These are phyloP conservation scores for Lupinus albus DNA, from an alignment of 306 rosid genomes.

Conservation along the genomic window DNA sequence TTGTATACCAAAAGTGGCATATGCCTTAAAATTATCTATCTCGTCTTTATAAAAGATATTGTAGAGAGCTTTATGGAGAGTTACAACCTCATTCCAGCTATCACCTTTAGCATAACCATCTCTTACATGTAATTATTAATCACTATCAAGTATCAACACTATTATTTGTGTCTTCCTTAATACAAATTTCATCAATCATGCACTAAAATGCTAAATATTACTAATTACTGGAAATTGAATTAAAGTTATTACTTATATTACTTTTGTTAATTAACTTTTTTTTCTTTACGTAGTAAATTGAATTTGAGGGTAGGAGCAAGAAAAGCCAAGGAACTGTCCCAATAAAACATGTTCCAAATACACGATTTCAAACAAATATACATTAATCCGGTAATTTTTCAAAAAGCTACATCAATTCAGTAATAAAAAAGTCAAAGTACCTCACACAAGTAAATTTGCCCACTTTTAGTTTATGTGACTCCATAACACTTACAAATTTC, in stretches of 20 bases:
- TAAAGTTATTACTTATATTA: neutral
- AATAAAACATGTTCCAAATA: too few species aligned
- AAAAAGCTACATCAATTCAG: too few species aligned
- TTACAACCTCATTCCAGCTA: slow-evolving; percentile 49
- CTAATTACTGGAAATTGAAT: neutral
- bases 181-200: neutral
- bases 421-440: too few species aligned
- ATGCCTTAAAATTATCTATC: slow-evolving; percentile 62
- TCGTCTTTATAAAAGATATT: slow-evolving; percentile 67
- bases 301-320: slow-evolving; percentile 50
- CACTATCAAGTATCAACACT: neutral
- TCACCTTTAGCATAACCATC: slow-evolving; percentile 50
- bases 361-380: too few species aligned
- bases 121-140: slow-evolving; percentile 40
- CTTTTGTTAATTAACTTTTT: neutral
- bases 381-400: too few species aligned
- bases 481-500: too few species aligned
- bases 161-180: neutral
- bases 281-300: slow-evolving; percentile 41
- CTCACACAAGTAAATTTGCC: too few species aligned
- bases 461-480: too few species aligned
- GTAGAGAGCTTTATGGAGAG: slow-evolving; percentile 56
- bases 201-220: neutral
- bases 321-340: slow-evolving; percentile 62
- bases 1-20: slow-evolving; percentile 63